These are phyloP conservation scores for Medicago ruthenica DNA, from an alignment of 306 rosid species.

Conservation along the genomic window DNA sequence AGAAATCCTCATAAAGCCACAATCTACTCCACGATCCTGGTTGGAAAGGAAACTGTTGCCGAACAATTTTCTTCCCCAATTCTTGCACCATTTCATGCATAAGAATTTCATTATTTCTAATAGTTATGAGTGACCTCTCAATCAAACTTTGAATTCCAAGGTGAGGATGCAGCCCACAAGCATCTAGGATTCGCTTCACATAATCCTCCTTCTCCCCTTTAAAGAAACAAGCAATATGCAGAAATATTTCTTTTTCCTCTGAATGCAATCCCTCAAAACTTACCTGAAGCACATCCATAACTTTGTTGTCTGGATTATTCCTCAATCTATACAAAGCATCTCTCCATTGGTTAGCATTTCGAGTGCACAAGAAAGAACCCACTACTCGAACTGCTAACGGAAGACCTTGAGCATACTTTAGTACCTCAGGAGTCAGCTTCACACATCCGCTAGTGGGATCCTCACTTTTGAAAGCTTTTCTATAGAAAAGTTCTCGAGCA, in stretches of 20 bases:
- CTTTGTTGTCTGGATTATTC: neutral
- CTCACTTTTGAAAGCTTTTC: conserved; percentile 33
- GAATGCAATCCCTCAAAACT: conserved; percentile 4
- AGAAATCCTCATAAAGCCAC: conserved; percentile 29
- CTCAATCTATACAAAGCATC: conserved; percentile 16
- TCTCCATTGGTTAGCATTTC: conserved; percentile 35
- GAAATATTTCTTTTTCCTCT: conserved; percentile 20
- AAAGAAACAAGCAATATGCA: conserved; percentile 28
- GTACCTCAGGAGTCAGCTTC: neutral
- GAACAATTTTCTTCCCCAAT: conserved; percentile 27
- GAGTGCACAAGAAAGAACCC: conserved; percentile 33
- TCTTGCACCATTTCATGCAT: conserved; percentile 35
- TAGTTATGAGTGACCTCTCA: conserved; percentile 33
- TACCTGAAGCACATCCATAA: conserved; percentile 30
- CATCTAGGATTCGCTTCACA: conserved; percentile 12
- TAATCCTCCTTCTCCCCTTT: neutral
- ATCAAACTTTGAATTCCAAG: conserved; percentile 2
- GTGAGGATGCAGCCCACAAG: conserved; percentile 4
- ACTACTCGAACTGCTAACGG: neutral
- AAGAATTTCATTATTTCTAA: conserved; percentile 30
- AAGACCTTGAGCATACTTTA: neutral
- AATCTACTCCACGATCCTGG: conserved; percentile 40
- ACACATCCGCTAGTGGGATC: conserved; percentile 22
- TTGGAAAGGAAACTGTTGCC: neutral
- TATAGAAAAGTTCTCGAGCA: conserved; percentile 24